These are phyloP conservation scores for Oehlia diaphana DNA, from an alignment of 192 early-diverging fungal species.

Conservation along the genomic window DNA sequence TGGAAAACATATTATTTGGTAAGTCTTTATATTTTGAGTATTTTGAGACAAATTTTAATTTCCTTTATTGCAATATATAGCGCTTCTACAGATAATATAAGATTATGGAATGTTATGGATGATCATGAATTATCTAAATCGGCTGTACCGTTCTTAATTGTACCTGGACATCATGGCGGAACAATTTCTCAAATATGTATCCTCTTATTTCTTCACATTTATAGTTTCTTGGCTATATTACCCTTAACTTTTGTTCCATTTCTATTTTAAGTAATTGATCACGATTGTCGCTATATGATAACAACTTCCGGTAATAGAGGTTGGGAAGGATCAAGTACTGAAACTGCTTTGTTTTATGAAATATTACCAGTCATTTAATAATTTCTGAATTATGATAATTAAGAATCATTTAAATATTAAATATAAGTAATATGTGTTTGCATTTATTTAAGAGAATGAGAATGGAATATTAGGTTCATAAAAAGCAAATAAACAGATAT, in stretches of 20 bases:
- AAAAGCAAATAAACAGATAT: no score
- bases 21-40: slow-evolving; percentile 18
- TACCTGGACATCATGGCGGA: slow-evolving; percentile 93
- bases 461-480: no score
- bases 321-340: slow-evolving; percentile 91
- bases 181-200: slow-evolving; percentile 72
- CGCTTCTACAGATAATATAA: slow-evolving; percentile 90
- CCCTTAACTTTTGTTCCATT: slow-evolving; percentile 3
- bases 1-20: slow-evolving; percentile 81
- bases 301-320: slow-evolving; percentile 91
- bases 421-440: no score
- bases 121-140: slow-evolving; percentile 43
- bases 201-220: neutral
- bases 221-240: neutral
- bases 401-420: no score
- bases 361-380: slow-evolving; percentile 55
- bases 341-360: slow-evolving; percentile 84
- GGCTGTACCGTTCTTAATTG: slow-evolving; percentile 83
- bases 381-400: neutral
- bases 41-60: neutral
- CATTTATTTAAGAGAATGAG: no score
- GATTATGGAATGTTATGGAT: slow-evolving; percentile 81
- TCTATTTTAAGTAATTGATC: slow-evolving; percentile 64
- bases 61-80: slow-evolving; percentile 38
- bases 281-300: slow-evolving; percentile 77